Evolutionary conservation across 2,329 filamentous ascomycete species (phyloP), one percentile per base, ranked within the genome.

Genomic region (Fusarium vanettenii): DNA sequence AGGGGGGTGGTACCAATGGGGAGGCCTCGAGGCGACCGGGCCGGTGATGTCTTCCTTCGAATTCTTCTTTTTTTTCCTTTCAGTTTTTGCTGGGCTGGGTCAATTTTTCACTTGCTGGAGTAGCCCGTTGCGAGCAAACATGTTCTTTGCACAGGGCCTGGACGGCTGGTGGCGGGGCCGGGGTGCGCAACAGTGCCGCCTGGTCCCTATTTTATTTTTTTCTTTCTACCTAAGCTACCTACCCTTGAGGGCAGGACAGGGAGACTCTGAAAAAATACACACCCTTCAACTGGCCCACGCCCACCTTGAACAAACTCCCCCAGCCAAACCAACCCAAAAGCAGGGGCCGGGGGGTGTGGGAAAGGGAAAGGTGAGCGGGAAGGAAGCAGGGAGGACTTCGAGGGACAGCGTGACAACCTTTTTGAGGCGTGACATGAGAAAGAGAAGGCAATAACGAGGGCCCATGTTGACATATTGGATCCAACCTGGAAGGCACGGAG

Each of bases 331-430:
- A 75, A 70, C 75, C 31, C 33, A 73, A 70, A 70, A 45, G 13
- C 45, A 52, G 48, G 48, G 48, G 48, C 48, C 27, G 27, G 73
- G 72, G 72, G 72, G 73, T 73, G 73, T 64, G 60, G 52, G 60
- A 64, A 71, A 73, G 56, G 61, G 60, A 64, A 73, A 75, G 72
- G 70, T 73, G 73, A 75, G 66, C 72, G 72, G 63, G 69, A 74
- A 66, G 70, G 60, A 73, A 70, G 69, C 63, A 65, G 72, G 70
- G 66, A 73, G 66, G 48, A 22, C 66, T 74, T 75, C 67, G 72
- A 70, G 66, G 72, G 70, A 65, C 60, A 68, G 70, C 73, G 72
- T 75, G 73, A 75, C 73, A 75, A 55, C 48, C 72, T 70, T 74
- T 75, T 57, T 66, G 65, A 70, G 69, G 73, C 70, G 70, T 68